phyloP scores from a whole-genome alignment of 345 rosid genomes.

The Zanthoxylum bungeanum region DNA sequence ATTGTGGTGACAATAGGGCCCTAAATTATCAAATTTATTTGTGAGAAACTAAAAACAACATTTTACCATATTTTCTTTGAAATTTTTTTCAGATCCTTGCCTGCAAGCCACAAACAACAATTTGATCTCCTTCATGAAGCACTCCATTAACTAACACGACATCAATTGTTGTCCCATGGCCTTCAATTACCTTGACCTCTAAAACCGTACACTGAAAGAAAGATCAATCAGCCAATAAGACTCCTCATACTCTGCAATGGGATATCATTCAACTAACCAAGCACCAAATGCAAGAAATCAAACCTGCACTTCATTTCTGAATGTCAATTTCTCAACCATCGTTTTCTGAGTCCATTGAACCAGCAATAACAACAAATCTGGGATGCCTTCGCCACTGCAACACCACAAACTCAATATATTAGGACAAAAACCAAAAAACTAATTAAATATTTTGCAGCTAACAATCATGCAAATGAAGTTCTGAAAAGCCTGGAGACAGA shows the following conservation, averaged over 20 bases:
- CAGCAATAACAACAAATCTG: slow-evolving; percentile 73
- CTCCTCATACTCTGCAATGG: slow-evolving; percentile 10
- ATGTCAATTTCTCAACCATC: slow-evolving; percentile 88
- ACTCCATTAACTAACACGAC: slow-evolving; percentile 87
- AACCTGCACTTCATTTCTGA: slow-evolving; percentile 76
- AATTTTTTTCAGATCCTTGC: slow-evolving; percentile 35
- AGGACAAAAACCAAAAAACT: slow-evolving; percentile 7
- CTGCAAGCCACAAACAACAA: slow-evolving; percentile 94
- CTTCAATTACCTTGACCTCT: slow-evolving; percentile 95
- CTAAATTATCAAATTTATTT: slow-evolving; percentile 35
- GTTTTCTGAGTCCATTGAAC: slow-evolving; percentile 95
- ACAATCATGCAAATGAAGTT: neutral
- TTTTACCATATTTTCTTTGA: neutral
- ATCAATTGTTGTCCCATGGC: slow-evolving; percentile 92
- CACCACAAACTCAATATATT: slow-evolving; percentile 24
- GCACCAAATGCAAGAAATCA: neutral
- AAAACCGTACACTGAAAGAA: slow-evolving; percentile 78
- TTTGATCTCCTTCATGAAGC: slow-evolving; percentile 90
- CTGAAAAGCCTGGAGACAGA: neutral
- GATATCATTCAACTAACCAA: neutral
- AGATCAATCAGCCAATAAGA: slow-evolving; percentile 25
- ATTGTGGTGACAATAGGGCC: slow-evolving; percentile 82
- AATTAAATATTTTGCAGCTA: slow-evolving; percentile 2
- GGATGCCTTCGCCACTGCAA: slow-evolving; percentile 93
- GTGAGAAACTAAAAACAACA: slow-evolving; percentile 6